These are phyloP conservation scores for Chloranthus sessilifolius DNA, from an alignment of 164 flowering plant genomes.

Conservation along the genomic window DNA sequence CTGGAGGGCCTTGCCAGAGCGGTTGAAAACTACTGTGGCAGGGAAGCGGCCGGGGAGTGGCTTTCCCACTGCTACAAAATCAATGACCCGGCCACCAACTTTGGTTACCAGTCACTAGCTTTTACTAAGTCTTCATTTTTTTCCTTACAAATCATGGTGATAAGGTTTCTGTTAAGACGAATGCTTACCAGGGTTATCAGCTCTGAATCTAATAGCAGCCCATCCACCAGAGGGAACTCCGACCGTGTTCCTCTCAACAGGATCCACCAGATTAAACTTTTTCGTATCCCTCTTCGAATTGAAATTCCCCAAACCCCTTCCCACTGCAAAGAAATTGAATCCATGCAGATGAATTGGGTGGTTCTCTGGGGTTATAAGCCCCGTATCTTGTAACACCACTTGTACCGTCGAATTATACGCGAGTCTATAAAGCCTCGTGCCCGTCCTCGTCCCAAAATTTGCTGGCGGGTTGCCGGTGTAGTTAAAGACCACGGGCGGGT, in stretches of 20 bases:
- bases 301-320: constrained; percentile 63
- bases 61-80: too few relatives aligned
- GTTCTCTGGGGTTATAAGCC: constrained; percentile 57
- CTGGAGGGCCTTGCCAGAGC: too few relatives aligned
- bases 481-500: constrained; percentile 49
- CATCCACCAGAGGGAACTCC: constrained; percentile 85
- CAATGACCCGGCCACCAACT: too few relatives aligned
- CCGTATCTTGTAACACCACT: constrained; percentile 66
- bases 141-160: constrained; percentile 1
- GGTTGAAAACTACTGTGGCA: too few relatives aligned
- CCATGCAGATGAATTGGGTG: constrained; percentile 84
- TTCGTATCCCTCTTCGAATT: constrained; percentile 42
- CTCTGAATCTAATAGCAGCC: constrained; percentile 66
- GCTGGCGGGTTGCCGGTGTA: constrained; percentile 39
- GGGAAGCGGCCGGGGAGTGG: too few relatives aligned
- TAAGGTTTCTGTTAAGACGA: neutral
- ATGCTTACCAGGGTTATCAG: constrained; percentile 76
- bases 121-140: too few relatives aligned
- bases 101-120: too few relatives aligned
- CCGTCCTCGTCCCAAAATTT: constrained; percentile 41
- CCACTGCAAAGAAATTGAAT: constrained; percentile 66
- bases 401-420: constrained; percentile 52
- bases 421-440: constrained; percentile 51
- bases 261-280: constrained; percentile 62
- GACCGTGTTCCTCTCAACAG: constrained; percentile 79